These are phyloP conservation scores for Syzygium malaccense DNA, from an alignment of 441 rosid species.

Conservation along the genomic window DNA sequence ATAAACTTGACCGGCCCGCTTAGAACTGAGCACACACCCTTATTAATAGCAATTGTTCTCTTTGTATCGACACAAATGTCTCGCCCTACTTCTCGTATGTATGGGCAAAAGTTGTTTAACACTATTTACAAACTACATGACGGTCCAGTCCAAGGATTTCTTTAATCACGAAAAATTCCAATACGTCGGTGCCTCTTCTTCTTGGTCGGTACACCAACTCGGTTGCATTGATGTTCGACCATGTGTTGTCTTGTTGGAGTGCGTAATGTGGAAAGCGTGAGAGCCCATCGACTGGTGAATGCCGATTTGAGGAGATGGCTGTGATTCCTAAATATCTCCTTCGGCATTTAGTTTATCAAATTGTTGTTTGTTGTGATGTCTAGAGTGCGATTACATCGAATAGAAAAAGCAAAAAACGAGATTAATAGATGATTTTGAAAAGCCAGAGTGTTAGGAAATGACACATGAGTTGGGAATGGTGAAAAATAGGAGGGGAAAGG, in stretches of 20 bases:
- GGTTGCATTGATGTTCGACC: background rate
- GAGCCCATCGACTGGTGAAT: background rate
- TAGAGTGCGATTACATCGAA: background rate
- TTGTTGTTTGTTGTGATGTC: background rate
- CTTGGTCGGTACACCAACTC: background rate
- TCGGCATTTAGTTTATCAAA: background rate
- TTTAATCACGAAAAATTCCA: background rate
- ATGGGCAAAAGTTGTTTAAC: too few relatives aligned
- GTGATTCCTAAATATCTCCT: background rate
- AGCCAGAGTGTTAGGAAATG: too few relatives aligned
- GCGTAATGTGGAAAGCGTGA: rapidly evolving
- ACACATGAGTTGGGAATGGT: too few relatives aligned
- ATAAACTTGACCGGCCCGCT: background rate
- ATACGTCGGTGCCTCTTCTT: background rate
- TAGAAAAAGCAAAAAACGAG: too few relatives aligned
- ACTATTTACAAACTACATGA: background rate
- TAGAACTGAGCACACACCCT: rapidly evolving
- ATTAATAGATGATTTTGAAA: too few relatives aligned
- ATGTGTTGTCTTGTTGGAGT: background rate
- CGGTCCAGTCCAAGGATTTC: rapidly evolving
- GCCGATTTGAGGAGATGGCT: background rate
- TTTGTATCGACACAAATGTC: background rate
- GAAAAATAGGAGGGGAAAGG: too few relatives aligned
- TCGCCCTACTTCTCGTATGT: background rate
- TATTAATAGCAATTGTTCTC: background rate